Evolutionary conservation across 140 eudicot species (phyloP), one percentile per base, ranked within the genome.

Genomic region (Flaveria floridana): DNA sequence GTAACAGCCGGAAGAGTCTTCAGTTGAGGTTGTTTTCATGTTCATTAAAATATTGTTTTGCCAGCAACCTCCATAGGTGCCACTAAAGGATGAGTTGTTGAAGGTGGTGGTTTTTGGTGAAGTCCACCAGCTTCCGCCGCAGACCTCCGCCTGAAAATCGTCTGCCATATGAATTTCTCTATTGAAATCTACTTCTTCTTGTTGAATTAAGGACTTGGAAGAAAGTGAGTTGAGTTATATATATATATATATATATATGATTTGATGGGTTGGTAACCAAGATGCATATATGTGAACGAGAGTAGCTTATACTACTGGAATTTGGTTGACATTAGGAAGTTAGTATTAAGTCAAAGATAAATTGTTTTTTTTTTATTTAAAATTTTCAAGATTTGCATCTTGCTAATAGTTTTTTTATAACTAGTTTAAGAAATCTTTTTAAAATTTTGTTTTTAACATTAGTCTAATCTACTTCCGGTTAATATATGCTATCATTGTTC

Each of bases 41-140:
- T 82, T 87, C 51, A 74, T 70, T 10, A 76, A 77, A 4, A 2
- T 56, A 18, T 83, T 73, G 64, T 61, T 76, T 71, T 77, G 78
- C 81, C 87, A 63, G 46, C 76, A 25, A 74, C 84, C 89, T 19
- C 86, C 91, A 78, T 85, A 77, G 72, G 30, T 62, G 57, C 77
- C 84, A 76, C 71, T 83, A 61, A 76, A 70, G 34, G 77, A 80
- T 87, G 88, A 65, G 65, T 3, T 48, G 86, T 79, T 62, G 79
- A 87, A 47, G 78, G 84, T 83, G 68, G 76, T 81, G 67, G 37
- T 16, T 70, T 55, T 79, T 19, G 89, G 76, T 59, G 87, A 41
- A 75, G 37, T 87, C 96, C 96, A 89, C 97, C 96, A 89, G 72
- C 73, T 86, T 63, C 84, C 88, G 39, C 88, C 91, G 62, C 97